Evolutionary conservation across 1,284 basidiomycete species (phyloP).

Genomic region (Trichosporon ovoides): DNA sequence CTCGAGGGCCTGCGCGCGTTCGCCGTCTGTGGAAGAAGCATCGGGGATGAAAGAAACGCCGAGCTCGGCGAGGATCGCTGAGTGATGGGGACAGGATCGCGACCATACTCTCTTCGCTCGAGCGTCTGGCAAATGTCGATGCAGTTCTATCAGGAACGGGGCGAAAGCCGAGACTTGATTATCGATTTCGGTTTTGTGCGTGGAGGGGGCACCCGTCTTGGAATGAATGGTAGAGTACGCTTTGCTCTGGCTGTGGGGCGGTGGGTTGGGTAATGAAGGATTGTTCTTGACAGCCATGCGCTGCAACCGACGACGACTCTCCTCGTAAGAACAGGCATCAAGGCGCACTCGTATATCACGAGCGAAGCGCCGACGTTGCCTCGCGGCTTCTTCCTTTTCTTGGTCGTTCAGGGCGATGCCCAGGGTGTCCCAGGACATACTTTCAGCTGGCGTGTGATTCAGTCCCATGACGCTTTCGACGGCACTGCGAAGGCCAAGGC

Average conservation of each 20-base stretch:
- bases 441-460: slow-evolving; percentile 26
- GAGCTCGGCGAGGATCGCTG: slow-evolving; percentile 40
- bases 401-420: slow-evolving; percentile 25
- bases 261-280: neutral
- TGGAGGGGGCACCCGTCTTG: neutral
- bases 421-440: slow-evolving; percentile 15
- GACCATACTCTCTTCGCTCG: slow-evolving; percentile 40
- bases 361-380: slow-evolving; percentile 39
- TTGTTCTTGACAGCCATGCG: slow-evolving; percentile 11
- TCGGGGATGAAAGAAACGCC: slow-evolving; percentile 36
- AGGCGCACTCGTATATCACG: slow-evolving; percentile 39
- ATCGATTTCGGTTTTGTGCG: neutral
- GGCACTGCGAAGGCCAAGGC: slow-evolving; percentile 38
- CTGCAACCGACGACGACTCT: slow-evolving; percentile 28
- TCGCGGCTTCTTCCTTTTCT: slow-evolving; percentile 37
- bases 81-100: slow-evolving; percentile 42
- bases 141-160: slow-evolving; percentile 40
- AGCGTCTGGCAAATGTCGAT: slow-evolving; percentile 37
- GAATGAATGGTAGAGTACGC: slow-evolving; percentile 6
- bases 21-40: slow-evolving; percentile 29
- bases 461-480: slow-evolving; percentile 39
- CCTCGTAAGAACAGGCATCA: slow-evolving; percentile 38
- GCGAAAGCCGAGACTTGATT: slow-evolving; percentile 36
- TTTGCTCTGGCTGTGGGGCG: neutral
- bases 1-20: slow-evolving; percentile 40